These are phyloP conservation scores for Stagonosporopsis rhizophila DNA, from an alignment of 2,329 filamentous ascomycete species.

Conservation along the genomic window DNA sequence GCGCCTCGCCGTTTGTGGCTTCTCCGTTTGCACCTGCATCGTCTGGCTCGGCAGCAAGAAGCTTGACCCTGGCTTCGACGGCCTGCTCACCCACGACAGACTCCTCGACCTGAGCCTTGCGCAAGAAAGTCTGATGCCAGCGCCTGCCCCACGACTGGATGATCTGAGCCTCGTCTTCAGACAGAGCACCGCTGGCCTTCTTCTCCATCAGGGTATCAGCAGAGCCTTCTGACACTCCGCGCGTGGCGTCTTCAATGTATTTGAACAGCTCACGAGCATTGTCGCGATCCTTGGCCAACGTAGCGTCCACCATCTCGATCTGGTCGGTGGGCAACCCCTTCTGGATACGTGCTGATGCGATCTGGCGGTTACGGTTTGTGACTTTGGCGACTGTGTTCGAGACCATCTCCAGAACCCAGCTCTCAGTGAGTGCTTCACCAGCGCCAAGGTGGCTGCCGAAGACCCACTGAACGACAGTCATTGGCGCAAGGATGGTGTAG, in stretches of 20 bases:
- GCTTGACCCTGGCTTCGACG: slow-evolving; percentile 54
- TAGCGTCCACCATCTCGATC: slow-evolving; percentile 68
- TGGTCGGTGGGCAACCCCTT: slow-evolving; percentile 64
- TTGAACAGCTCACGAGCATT: slow-evolving; percentile 82
- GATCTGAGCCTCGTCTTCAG: slow-evolving; percentile 61
- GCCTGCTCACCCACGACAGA: slow-evolving; percentile 67
- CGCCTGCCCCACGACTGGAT: slow-evolving; percentile 81
- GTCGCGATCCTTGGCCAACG: slow-evolving; percentile 71
- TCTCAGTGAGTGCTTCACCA: slow-evolving; percentile 72
- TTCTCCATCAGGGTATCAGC: slow-evolving; percentile 80
- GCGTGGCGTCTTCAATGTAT: slow-evolving; percentile 78
- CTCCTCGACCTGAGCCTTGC: slow-evolving; percentile 86
- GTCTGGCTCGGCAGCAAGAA: slow-evolving; percentile 41
- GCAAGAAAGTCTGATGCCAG: slow-evolving; percentile 84
- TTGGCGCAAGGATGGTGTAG: slow-evolving; percentile 90
- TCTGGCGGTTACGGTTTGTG: slow-evolving; percentile 81
- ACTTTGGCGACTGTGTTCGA: slow-evolving; percentile 90
- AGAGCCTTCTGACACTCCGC: slow-evolving; percentile 73
- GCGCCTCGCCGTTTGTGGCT: slow-evolving; percentile 36
- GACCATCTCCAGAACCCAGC: slow-evolving; percentile 88
- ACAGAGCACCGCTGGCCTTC: slow-evolving; percentile 57
- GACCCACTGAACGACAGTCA: slow-evolving; percentile 88
- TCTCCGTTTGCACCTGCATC: slow-evolving; percentile 35
- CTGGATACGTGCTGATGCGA: slow-evolving; percentile 69
- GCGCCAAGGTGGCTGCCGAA: slow-evolving; percentile 71